Conservation (phyloP, 1,284 basidiomycete species). For the Schizophyllum commune region DNA sequence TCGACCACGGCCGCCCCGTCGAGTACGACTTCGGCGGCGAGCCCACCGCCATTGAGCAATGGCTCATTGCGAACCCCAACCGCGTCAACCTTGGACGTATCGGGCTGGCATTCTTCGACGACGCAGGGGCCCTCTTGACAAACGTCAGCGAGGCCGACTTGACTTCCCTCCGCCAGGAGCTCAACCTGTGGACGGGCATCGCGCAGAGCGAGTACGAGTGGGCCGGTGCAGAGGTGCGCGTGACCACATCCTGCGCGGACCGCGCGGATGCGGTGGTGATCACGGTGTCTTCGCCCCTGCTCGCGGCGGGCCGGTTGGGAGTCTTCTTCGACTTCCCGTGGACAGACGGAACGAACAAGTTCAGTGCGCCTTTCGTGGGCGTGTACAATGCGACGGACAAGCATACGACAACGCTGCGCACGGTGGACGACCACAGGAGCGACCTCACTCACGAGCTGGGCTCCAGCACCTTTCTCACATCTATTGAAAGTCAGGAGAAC, state of each 20-base stretch:
- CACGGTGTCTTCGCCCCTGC: constrained; percentile 31
- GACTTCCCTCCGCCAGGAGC: constrained; percentile 27
- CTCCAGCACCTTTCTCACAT: constrained; percentile 35
- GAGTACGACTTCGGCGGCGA: constrained; percentile 45
- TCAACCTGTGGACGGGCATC: constrained; percentile 50
- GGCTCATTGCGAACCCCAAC: constrained; percentile 53
- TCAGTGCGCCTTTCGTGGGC: constrained; percentile 52
- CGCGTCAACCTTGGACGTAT: constrained; percentile 46
- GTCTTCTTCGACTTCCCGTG: constrained; percentile 57
- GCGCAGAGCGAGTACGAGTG: constrained; percentile 39
- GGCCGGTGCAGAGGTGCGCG: constrained; percentile 25
- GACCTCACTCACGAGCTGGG: constrained; percentile 37
- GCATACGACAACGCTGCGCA: constrained; percentile 36
- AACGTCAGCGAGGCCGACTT: constrained; percentile 35
- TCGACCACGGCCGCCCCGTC: constrained; percentile 41
- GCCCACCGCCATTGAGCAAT: constrained; percentile 38
- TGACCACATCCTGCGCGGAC: constrained; percentile 36
- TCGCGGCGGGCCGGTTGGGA: constrained; percentile 32
- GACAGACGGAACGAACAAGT: constrained; percentile 49
- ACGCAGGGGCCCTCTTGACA: constrained; percentile 15
- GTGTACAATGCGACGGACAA: constrained; percentile 36
- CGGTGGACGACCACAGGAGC: constrained; percentile 17
- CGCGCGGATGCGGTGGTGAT: constrained; percentile 33
- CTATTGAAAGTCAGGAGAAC: constrained; percentile 28
- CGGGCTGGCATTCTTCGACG: constrained; percentile 36